Conservation (phyloP, 2,329 filamentous ascomycete species). For the Graphiopsis chlorocephala region DNA sequence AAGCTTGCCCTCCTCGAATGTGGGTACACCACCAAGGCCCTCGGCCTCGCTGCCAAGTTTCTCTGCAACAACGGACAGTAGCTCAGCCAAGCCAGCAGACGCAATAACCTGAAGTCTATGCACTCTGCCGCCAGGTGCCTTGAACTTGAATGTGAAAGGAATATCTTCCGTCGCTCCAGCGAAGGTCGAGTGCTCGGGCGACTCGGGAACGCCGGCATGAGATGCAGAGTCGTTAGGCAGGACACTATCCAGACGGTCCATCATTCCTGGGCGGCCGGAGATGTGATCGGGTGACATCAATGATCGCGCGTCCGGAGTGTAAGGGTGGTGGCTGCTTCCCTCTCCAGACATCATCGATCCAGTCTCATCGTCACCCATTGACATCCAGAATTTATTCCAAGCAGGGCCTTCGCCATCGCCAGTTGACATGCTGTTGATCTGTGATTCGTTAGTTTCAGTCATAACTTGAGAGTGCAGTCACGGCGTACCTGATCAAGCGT, state of each 20-base stretch:
- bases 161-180: slow-evolving; percentile 63
- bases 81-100: slow-evolving; percentile 73
- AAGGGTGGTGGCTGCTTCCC: slow-evolving; percentile 68
- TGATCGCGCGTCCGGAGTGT: slow-evolving; percentile 66
- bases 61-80: slow-evolving; percentile 71
- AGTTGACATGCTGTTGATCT: slow-evolving; percentile 87
- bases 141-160: slow-evolving; percentile 98
- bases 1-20: slow-evolving; percentile 75
- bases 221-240: slow-evolving; percentile 93
- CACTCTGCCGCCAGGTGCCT: slow-evolving; percentile 90
- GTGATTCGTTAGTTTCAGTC: slow-evolving; percentile 1
- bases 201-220: slow-evolving; percentile 73
- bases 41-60: slow-evolving; percentile 86
- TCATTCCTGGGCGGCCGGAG: slow-evolving; percentile 51
- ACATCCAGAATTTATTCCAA: slow-evolving; percentile 99
- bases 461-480: too few species aligned
- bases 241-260: slow-evolving; percentile 76
- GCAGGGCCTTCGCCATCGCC: slow-evolving; percentile 89
- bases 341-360: slow-evolving; percentile 96
- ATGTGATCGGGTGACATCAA: slow-evolving; percentile 74
- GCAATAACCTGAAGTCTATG: slow-evolving; percentile 85
- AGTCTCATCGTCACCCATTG: slow-evolving; percentile 86
- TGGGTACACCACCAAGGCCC: slow-evolving; percentile 75
- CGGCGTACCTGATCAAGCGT: slow-evolving; percentile 82
- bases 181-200: slow-evolving; percentile 66